These are phyloP conservation scores for Microdochium bolleyi DNA, from an alignment of 2,329 filamentous ascomycete species.

Conservation along the genomic window DNA sequence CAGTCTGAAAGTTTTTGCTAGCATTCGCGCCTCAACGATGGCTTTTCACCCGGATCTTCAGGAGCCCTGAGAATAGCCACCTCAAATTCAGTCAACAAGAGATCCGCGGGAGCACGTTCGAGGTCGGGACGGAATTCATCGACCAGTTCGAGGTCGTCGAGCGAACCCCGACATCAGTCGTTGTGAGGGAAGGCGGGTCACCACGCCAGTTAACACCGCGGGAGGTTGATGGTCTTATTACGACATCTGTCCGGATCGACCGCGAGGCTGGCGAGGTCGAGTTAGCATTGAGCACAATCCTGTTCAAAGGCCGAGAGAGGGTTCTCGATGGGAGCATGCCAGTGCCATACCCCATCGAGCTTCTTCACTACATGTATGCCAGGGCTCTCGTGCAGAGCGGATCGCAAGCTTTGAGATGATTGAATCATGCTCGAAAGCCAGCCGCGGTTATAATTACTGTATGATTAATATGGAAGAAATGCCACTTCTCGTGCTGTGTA, in stretches of 20 bases:
- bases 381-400: conserved; percentile 6
- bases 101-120: conserved; percentile 48
- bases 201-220: conserved; percentile 49
- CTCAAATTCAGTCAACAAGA: conserved; percentile 44
- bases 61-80: no score
- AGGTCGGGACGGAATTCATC: conserved; percentile 55
- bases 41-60: no score
- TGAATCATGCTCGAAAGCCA: no score
- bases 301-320: conserved; percentile 39
- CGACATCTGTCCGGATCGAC: conserved; percentile 55
- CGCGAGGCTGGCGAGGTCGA: conserved; percentile 50
- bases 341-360: conserved; percentile 4
- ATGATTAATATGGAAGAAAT: no score
- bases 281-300: conserved; percentile 55
- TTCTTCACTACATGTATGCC: conserved; percentile 10
- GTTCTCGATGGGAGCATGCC: conserved; percentile 6
- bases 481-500: no score
- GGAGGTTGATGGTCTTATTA: conserved; percentile 57
- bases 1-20: no score
- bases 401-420: no score
- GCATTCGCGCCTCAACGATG: no score
- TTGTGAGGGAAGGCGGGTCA: conserved; percentile 58
- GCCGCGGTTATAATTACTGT: no score
- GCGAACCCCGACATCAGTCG: conserved; percentile 51
- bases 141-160: conserved; percentile 68